Conservation (phyloP, 495 filamentous ascomycete genomes). For the Trichoderma reesei region DNA sequence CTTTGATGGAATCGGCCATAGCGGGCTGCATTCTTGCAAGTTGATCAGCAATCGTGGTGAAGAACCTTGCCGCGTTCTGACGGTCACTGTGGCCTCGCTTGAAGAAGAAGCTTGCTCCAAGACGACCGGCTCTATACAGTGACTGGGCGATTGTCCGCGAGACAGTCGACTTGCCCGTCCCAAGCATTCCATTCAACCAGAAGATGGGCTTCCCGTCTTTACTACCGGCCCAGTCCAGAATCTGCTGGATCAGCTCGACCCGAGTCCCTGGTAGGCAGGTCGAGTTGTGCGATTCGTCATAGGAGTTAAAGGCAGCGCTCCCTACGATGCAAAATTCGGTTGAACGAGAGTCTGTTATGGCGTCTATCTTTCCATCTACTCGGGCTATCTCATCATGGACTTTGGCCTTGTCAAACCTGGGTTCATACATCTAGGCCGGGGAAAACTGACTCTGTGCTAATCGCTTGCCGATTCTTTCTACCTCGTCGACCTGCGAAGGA, state of each 20-base stretch:
- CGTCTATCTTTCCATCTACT: neutral
- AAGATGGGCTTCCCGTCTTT: conserved; percentile 24
- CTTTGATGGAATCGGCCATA: conserved; percentile 23
- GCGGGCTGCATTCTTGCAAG: conserved; percentile 23
- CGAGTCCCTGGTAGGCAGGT: conserved; percentile 19
- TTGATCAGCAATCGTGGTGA: conserved; percentile 37
- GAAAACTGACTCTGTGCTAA: neutral
- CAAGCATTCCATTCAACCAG: conserved; percentile 38
- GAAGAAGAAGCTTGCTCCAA: conserved; percentile 43
- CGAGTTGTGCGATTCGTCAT: conserved; percentile 19
- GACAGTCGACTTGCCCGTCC: conserved; percentile 39
- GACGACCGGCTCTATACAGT: conserved; percentile 14
- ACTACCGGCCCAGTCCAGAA: conserved; percentile 11
- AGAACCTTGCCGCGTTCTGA: conserved; percentile 29
- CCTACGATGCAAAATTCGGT: conserved; percentile 8
- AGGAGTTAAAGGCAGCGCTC: conserved; percentile 19
- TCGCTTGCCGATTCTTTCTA: neutral
- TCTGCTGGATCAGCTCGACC: conserved; percentile 16
- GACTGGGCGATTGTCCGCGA: conserved; percentile 27
- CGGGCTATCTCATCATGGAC: neutral
- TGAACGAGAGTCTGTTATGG: neutral
- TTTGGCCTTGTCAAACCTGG: neutral
- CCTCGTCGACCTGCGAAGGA: conserved; percentile 6
- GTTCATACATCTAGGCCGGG: neutral
- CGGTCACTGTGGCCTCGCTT: conserved; percentile 36